A percentile compares a stretch with the other conserved stretches of the same genome.
phyloP scores from a whole-genome alignment of 305 asterid species.

The Ruellia speciosa region DNA sequence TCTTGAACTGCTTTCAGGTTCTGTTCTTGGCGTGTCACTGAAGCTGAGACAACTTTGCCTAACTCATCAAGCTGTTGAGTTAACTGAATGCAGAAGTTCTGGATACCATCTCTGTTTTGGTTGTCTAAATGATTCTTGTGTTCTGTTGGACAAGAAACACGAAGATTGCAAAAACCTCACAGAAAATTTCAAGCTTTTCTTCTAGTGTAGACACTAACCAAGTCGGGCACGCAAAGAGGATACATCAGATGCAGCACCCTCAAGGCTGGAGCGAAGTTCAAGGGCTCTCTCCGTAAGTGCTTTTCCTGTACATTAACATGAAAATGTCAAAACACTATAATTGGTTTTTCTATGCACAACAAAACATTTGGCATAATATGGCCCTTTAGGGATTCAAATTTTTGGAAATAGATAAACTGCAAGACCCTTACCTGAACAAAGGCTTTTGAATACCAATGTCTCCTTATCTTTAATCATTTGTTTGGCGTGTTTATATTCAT shows the following conservation, averaged over 20 bases:
- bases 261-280: slow-evolving; percentile 46
- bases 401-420: slow-evolving; percentile 3
- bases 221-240: slow-evolving; percentile 36
- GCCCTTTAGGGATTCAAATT: background rate
- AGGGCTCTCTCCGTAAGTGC: slow-evolving; percentile 38
- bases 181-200: background rate
- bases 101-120: slow-evolving; percentile 30
- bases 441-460: slow-evolving; percentile 27
- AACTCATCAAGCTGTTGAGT: slow-evolving; percentile 44
- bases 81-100: slow-evolving; percentile 30
- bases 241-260: slow-evolving; percentile 41
- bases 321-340: background rate
- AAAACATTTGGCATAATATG: too few relatives aligned
- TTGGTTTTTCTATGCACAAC: background rate
- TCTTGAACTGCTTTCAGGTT: slow-evolving; percentile 39
- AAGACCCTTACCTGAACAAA: slow-evolving; percentile 34
- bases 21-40: slow-evolving; percentile 38
- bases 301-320: slow-evolving; percentile 29
- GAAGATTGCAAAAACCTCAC: slow-evolving; percentile 8
- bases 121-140: slow-evolving; percentile 39
- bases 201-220: slow-evolving; percentile 26
- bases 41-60: slow-evolving; percentile 29
- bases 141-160: slow-evolving; percentile 27
- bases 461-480: slow-evolving; percentile 36
- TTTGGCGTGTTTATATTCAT: slow-evolving; percentile 27